Evolutionary conservation across 148 eudicot genomes (phyloP), one percentile per base, ranked within the genome.

Genomic region (Vaccinium macrocarpon): DNA sequence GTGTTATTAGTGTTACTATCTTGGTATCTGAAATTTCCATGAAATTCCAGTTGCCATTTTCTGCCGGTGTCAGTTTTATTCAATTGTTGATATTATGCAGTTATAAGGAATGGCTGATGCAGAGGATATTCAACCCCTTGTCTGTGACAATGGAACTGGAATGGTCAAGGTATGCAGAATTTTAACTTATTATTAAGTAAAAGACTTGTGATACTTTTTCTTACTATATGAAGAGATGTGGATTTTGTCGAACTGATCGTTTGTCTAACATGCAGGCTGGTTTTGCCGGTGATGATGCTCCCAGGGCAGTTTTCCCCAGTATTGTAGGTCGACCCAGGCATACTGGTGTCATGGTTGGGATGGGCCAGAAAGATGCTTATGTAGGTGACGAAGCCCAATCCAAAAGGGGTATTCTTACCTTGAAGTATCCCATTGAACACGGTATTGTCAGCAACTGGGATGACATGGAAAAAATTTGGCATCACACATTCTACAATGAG

Each of bases 121-220:
- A 12, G 86, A 84, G 38, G 86, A 84, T 78, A 84, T 84, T 52
- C 86, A 84, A 49, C 86, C 86, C 32, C 86, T 84, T 51, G 86
- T 84, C 38, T 84, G 86, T 78, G 86, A 84, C 82, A 84, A 84
- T 84, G 86, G 86, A 84, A 84, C 86, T 51, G 86, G 86, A 84
- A 84, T 84, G 86, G 86, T 84, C 66, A 84, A 84, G 86, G 86
- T 84, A 66, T 25, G 46, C 8, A 55, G 46, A 13, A 19, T 27
- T 10, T 68, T 29, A 16, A 15, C 2, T 50, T 59, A 15, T 49
- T 48, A 42, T 81, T 14, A 25, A 42, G 13, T 64, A 32, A 50
- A 50, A 75, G 48, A 8, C 73, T 1, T 1, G 1, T 51, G 11
- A 35, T 51, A 18, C 14, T 18, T 70, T 13, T 27, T 70, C 35